These are phyloP conservation scores for Lichenothelia convexa DNA, from an alignment of 495 filamentous ascomycete genomes.

Conservation along the genomic window DNA sequence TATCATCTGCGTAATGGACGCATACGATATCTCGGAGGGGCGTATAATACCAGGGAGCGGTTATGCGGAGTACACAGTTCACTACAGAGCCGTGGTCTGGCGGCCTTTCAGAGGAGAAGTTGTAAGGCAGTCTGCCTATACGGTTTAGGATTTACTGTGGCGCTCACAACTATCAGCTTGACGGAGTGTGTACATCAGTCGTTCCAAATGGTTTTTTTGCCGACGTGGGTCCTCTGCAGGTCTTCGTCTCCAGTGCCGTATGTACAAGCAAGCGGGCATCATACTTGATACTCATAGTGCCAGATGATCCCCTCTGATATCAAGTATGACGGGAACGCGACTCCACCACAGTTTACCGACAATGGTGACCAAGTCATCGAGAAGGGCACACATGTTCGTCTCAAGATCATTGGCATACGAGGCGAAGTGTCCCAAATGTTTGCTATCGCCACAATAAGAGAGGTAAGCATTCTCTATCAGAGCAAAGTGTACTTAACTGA, in stretches of 20 bases:
- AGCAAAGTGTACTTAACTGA: not conserved
- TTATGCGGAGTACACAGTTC: slow-evolving; percentile 81
- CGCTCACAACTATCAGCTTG: slow-evolving; percentile 38
- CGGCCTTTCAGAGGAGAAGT: slow-evolving; percentile 92
- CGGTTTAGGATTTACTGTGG: slow-evolving; percentile 1
- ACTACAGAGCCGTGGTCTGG: slow-evolving; percentile 93
- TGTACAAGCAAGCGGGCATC: slow-evolving; percentile 14
- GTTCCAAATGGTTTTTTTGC: slow-evolving; percentile 87
- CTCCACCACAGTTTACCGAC: slow-evolving; percentile 22
- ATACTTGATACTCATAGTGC: not conserved
- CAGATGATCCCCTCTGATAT: slow-evolving; percentile 86
- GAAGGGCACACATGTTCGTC: slow-evolving; percentile 75
- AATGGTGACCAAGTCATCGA: slow-evolving; percentile 78
- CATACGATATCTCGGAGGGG: slow-evolving; percentile 79
- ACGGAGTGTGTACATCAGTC: slow-evolving; percentile 77
- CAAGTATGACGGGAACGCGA: slow-evolving; percentile 61
- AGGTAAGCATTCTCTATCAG: slow-evolving; percentile 22
- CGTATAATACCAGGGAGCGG: slow-evolving; percentile 78
- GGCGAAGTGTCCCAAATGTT: slow-evolving; percentile 85
- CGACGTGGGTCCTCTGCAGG: slow-evolving; percentile 66
- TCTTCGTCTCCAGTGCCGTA: slow-evolving; percentile 81
- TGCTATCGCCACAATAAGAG: slow-evolving; percentile 93
- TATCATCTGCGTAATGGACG: slow-evolving; percentile 91
- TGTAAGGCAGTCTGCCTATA: slow-evolving; percentile 32
- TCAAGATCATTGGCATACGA: slow-evolving; percentile 83